These are phyloP conservation scores for Ustilago lituana DNA, from an alignment of 1,284 basidiomycete species.

Conservation along the genomic window DNA sequence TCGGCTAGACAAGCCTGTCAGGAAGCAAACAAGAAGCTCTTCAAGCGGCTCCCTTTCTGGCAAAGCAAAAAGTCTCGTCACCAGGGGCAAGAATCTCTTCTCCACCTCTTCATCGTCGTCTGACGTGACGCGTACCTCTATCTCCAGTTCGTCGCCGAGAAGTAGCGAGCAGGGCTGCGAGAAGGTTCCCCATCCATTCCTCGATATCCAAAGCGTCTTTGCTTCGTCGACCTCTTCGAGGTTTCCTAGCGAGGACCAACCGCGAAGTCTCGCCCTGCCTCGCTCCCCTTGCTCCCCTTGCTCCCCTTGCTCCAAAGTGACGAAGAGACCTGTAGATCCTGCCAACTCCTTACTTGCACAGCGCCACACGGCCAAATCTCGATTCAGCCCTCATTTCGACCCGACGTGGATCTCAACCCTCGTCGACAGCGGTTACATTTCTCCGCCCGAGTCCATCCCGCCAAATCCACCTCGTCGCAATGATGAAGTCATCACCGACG, in stretches of 20 bases:
- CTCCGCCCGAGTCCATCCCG: not conserved
- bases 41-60: conserved; percentile 8
- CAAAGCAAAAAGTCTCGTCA: conserved; percentile 11
- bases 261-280: not conserved
- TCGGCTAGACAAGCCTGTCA: conserved; percentile 9
- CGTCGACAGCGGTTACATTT: conserved; percentile 21
- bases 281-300: not conserved
- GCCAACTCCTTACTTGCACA: not conserved
- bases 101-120: conserved; percentile 7
- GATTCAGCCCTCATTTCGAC: not conserved
- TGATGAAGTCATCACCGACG: not conserved
- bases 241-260: not conserved
- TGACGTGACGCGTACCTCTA: not conserved
- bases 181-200: no score
- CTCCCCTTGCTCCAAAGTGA: no score
- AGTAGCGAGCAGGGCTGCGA: not conserved
- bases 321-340: no score
- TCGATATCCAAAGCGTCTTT: not conserved
- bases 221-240: not conserved
- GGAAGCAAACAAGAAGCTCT: not conserved
- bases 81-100: conserved; percentile 18
- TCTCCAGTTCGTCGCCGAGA: not conserved
- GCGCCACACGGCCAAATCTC: no score
- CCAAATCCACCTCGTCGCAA: not conserved
- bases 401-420: conserved; percentile 12